Evolutionary conservation across 2,329 filamentous ascomycete genomes (phyloP), one percentile per base, ranked within the genome.

Genomic region (Dothistroma pini): DNA sequence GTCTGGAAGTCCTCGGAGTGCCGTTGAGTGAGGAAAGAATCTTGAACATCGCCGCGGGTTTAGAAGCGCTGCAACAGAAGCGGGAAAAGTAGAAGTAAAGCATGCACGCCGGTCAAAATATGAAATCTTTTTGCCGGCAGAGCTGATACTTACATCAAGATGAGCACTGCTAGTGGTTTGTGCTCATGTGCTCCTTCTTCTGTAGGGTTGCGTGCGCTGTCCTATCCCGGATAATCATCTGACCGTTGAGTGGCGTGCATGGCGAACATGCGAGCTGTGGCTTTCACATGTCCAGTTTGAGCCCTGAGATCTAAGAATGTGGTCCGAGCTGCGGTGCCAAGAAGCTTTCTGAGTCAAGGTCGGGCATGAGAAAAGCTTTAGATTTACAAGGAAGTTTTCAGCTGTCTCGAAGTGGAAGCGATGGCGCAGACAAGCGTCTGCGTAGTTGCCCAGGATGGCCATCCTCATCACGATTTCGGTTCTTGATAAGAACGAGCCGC

Each of bases 1-100:
- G 67, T 2, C 49, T 70, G 47, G 66, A 68, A 57, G 65, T 69
- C 25, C 48, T 70, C 51, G 66, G 66, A 4, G 57, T 65, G 47
- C 66, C 67, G 1, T 52, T 68, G 53, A 63, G 62, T 32, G 66
- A 70, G 38, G 65, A 61, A 52, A 53, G 53, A 25, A 63, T 70
- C 34, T 32, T 68, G 44, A 63, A 62, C 22, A 57, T 69, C 41
- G 66, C 64, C 12, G 66, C 64, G 21, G 66, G 61, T 0, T 52
- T 68, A 12, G 65, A 68, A 51, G 56, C 54, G 12, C 47, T 64
- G 47, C 60, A 58, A 54, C 34, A 25, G 44, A 52, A 51, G 48
- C 31, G 16, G 51, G 6, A 21, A 16, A 4, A 53, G 31, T 29
- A 31, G 29, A 25, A 25, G 2, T 12, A 41, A 25, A 22, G n/a